A percentile compares a stretch with the other conserved stretches of the same genome.
phyloP scores from a whole-genome alignment of 805 yeast species.

The Jamesozyma piceae region DNA sequence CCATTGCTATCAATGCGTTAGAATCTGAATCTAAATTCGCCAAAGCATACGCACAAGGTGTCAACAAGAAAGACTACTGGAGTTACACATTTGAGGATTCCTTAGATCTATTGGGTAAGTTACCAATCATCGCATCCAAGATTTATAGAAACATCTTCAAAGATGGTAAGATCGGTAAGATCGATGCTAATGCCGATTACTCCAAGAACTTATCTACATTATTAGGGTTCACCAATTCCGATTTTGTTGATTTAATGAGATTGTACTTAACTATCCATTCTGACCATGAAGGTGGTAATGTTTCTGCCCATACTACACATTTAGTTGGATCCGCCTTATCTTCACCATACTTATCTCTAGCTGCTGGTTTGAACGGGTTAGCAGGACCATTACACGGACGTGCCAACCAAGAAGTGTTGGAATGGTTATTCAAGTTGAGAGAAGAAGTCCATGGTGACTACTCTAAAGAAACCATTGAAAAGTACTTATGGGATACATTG shows the following conservation, averaged over 20 bases:
- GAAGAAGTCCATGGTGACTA: conserved; percentile 52
- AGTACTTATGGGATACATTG: conserved; percentile 69
- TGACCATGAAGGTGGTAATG: conserved; percentile 88
- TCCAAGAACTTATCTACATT: conserved; percentile 54
- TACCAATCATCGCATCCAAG: conserved; percentile 72
- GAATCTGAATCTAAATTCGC: conserved; percentile 78
- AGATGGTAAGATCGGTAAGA: conserved; percentile 57
- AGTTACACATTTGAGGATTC: conserved; percentile 74
- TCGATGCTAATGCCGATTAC: conserved; percentile 52
- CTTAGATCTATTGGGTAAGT: conserved; percentile 68
- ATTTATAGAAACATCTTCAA: conserved; percentile 79
- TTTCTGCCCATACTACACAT: conserved; percentile 80
- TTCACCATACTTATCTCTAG: conserved; percentile 66
- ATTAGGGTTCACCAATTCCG: conserved; percentile 51
- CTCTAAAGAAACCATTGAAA: conserved; percentile 59
- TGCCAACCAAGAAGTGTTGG: conserved; percentile 81
- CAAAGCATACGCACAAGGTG: conserved; percentile 79
- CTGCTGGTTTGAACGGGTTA: conserved; percentile 77
- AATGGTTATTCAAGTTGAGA: conserved; percentile 66
- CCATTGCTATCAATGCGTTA: conserved; percentile 72
- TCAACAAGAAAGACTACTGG: conserved; percentile 78
- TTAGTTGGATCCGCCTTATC: conserved; percentile 76
- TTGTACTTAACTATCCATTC: conserved; percentile 74
- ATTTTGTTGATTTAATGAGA: conserved; percentile 72
- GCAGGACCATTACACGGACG: conserved; percentile 87